Evolutionary conservation across 768 basidiomycete genomes (phyloP).

Genomic region (Leccinum imitatum): DNA sequence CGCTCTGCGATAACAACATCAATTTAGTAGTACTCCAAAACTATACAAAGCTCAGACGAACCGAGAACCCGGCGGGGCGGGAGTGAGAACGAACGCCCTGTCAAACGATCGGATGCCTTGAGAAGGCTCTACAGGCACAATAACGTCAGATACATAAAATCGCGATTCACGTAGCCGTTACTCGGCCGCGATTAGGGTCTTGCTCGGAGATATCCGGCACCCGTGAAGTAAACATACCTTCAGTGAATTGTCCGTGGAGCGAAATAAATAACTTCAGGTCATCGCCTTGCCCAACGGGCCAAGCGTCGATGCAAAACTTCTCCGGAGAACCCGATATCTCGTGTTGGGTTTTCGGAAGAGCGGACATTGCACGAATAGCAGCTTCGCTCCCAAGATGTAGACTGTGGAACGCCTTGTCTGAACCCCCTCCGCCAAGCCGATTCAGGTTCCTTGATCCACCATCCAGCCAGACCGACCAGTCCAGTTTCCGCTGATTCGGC

Average conservation of each 20-base stretch:
- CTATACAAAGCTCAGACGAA: constrained; percentile 41
- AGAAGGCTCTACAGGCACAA: constrained; percentile 50
- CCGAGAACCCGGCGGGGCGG: constrained; percentile 80
- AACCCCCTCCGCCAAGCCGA: constrained; percentile 57
- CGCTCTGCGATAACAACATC: constrained; percentile 48
- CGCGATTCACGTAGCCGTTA: constrained; percentile 3
- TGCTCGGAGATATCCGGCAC: constrained; percentile 16
- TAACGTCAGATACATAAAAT: constrained; percentile 23
- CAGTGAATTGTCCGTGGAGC: constrained; percentile 88
- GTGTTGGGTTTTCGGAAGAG: constrained; percentile 78
- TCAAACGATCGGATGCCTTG: constrained; percentile 91
- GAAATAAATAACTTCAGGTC: constrained; percentile 59
- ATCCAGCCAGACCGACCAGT: constrained; percentile 71
- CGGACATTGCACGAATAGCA: constrained; percentile 55
- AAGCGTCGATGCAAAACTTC: constrained; percentile 87
- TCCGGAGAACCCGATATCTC: constrained; percentile 75
- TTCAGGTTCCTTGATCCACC: constrained; percentile 76
- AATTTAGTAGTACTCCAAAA: constrained; percentile 1
- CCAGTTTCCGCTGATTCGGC: constrained; percentile 81
- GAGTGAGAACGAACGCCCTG: constrained; percentile 83
- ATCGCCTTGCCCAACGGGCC: constrained; percentile 67
- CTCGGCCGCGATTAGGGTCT: constrained; percentile 3
- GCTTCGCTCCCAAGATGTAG: constrained; percentile 72
- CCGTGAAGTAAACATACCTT: constrained; percentile 57
- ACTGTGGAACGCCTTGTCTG: constrained; percentile 61